Base-by-base conservation (phyloP, 495 filamentous ascomycete genomes). In the Penicilliopsis zonata region DNA sequence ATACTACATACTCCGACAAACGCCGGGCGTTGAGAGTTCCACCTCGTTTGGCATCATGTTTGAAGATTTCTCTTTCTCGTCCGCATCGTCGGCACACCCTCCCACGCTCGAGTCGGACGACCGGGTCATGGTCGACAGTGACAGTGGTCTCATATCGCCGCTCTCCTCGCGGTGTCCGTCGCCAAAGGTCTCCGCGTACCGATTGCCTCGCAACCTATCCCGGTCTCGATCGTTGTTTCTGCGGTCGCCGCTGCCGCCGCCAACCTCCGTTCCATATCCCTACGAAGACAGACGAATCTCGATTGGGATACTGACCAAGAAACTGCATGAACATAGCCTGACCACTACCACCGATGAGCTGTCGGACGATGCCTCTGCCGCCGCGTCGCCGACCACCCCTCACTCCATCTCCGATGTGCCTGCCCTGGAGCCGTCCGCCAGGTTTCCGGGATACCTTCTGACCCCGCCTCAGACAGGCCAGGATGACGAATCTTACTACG, bases 141-240 rank as follows among this genome's bases (percentile, higher is more conserved):
- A 65, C 35, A 61, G 56, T 37, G 38, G 42, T 1, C 36, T 62
- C 22, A 53, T 63, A 31, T 66, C 62, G 12, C 62, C 62, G 2
- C 28, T 66, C 28, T 66, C 62, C 19, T 66, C 62, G 13, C 62
- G 58, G 20, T 66, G 59, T 39, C 56, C 62, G 1, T 66, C 62
- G 18, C 62, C 62, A n/a, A 52, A 50, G 24, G 53, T 57, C 5
- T 39, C 39, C 21, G 9, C 18, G 1, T 54, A 50, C 14, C 59
- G 57, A 10, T 52, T 58, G 28, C 44, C 45, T 14, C 51, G 49
- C 26, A 44, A 44, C 9, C 33, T 53, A 5, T 49, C 55, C 5
- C 61, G 51, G 20, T 49, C 54, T 5, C 50, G 55, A 33, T 54
- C 53, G 16, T 47, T 46, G 17, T 53, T 56, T 40, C 57, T 52